These are phyloP conservation scores for Stephanodiscus triporus DNA, from an alignment of 108 stramenopile species.

Conservation along the genomic window DNA sequence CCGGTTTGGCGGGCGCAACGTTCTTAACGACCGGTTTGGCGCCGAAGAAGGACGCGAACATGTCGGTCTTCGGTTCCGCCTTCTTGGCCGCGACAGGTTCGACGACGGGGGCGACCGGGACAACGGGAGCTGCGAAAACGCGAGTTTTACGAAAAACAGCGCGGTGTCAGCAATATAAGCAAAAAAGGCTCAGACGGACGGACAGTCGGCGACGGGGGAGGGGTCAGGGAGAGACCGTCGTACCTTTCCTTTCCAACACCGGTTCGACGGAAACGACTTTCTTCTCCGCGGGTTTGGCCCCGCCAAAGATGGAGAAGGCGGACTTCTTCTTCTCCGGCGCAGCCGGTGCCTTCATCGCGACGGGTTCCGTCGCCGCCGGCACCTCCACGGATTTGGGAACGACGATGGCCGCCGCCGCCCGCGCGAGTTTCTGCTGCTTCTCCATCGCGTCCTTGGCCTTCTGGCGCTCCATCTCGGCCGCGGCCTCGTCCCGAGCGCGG, in stretches of 20 bases:
- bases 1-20: conserved; percentile 22
- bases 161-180: neutral
- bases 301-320: conserved; percentile 32
- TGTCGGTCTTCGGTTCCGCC: neutral
- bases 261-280: conserved; percentile 19
- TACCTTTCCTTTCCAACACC: conserved; percentile 6
- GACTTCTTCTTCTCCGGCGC: conserved; percentile 13
- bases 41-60: conserved; percentile 4
- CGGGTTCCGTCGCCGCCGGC: conserved; percentile 5
- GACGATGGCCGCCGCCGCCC: neutral
- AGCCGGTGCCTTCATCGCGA: conserved; percentile 11
- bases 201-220: neutral
- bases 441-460: conserved; percentile 68
- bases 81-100: neutral
- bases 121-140: conserved; percentile 12
- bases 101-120: conserved; percentile 10
- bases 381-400: conserved; percentile 4
- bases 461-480: conserved; percentile 61
- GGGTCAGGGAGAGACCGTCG: neutral
- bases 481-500: conserved; percentile 64
- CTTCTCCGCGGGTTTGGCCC: conserved; percentile 15
- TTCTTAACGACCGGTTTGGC: conserved; percentile 18
- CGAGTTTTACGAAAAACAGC: neutral
- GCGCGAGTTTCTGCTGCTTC: conserved; percentile 52
- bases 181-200: neutral